Evolutionary conservation across 768 basidiomycete species (phyloP), one percentile per base, ranked within the genome.

Genomic region (Saitozyma sp.): DNA sequence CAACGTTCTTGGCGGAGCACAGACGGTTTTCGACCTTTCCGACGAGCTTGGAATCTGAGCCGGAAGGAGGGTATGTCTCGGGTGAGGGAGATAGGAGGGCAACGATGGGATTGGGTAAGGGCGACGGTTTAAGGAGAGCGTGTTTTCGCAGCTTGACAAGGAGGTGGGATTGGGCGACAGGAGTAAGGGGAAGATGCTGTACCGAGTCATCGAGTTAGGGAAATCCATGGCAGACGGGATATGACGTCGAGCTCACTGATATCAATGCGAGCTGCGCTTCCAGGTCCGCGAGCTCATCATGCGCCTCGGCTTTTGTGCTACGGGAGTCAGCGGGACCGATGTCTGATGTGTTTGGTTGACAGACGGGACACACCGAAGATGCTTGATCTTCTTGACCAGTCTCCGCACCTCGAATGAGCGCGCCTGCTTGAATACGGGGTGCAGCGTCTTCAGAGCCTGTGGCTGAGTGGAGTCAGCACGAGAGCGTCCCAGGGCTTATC

Each of bases 391-490:
- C 82, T 92, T 94, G 61, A 92, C 84, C n/a, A 88, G 79, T 75
- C 88, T 89, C 77, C 88, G 89, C 0, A 85, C 85, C 80, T 95
- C 92, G 64, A 90, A 89, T 0, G 84, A 80, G 75, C 86, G 90
- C 9, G 89, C 88, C 71, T 88, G 90, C 81, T 91, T 94, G 38
- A 88, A 85, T 6, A 87, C 85, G 69, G 89, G 89, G 66, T 84
- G 84, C 9, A 89, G 84, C 67, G 89, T 88, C 74, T 85, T 88
- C 54, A 89, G 74, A 61, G 85, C 85, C 75, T 90, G 90, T 69
- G 89, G 86, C 92, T 95, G 59, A 19, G 56, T 9, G 13, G 55
- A 57, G 54, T 20, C 14, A 17, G 11, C 17, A 3, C 13, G 16
- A 53, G 50, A 16, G 17, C 39, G 49, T 10, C 11, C 14, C 13